Evolutionary conservation across 495 filamentous ascomycete species (phyloP), one percentile per base, ranked within the genome.

Genomic region (Trichoderma asperelloides): DNA sequence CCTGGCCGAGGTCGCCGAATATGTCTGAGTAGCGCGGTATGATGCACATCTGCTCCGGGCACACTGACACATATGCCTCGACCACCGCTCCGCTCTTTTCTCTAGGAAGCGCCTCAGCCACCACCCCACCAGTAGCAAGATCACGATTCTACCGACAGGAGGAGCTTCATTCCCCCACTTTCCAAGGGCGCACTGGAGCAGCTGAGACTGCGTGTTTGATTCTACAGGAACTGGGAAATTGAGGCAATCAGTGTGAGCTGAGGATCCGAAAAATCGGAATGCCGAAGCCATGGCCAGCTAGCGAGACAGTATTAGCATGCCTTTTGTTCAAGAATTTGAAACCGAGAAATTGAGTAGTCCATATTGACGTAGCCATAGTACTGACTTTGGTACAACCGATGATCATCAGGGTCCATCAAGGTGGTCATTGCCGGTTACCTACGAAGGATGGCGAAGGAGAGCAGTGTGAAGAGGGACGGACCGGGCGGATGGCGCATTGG

Each of bases 1-100:
- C n/a, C 55, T 60, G 13, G 12, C 55, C 55, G 55, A 60, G 55
- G 55, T 60, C 27, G 55, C 55, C 25, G 55, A 60, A 60, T 51
- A 2, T 25, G 47, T 25, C n/a, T 25, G 30, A 27, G 27, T 60
- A 21, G 55, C 23, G n/a, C 23, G 13, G 55, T 25, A 12, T 60
- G 8, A 60, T 60, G 2, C 16, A 55, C 9, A 28, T 18, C 25
- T 60, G 16, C 47, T 7, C 47, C 15, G 5, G 15, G 15, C 15
- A 18, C n/a, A 55, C 27, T 12, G 51, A 28, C 12, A 28, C 51
- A 28, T 11, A 11, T 60, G 23, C 27, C 30, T 60, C 25, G n/a
- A 16, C 16, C 13, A 27, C 4, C 25, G 25, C 49, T 60, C 47
- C 55, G 30, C 25, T 3, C 23, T 25, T 25, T 30, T 30, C 12